Conservation (phyloP, 306 rosid genomes). For the Echinosophora koreensis region DNA sequence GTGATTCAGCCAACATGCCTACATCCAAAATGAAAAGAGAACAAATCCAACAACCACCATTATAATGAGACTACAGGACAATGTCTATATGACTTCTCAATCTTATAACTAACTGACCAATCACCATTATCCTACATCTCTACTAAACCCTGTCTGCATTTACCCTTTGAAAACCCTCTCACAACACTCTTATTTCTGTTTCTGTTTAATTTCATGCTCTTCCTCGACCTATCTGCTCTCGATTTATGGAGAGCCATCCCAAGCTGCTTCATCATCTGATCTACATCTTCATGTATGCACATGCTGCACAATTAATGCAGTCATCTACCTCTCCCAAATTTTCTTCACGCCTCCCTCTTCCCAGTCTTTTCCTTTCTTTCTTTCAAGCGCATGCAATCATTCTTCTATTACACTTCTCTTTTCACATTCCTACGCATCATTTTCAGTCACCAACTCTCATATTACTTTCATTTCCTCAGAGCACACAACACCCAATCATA, state of each 20-base stretch:
- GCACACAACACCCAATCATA: neutral
- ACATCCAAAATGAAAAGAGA: neutral
- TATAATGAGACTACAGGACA: neutral
- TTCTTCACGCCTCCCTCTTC: constrained; percentile 3
- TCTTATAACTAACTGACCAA: neutral
- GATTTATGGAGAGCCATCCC: constrained; percentile 9
- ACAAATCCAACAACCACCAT: constrained; percentile 3
- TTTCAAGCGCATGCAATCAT: neutral
- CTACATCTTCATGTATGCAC: neutral
- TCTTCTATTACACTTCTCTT: neutral
- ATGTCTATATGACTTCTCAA: neutral
- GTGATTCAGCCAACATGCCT: constrained; percentile 5
- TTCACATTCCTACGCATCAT: neutral
- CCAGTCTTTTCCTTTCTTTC: neutral
- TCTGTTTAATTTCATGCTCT: neutral
- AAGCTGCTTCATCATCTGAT: neutral
- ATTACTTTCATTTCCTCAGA: neutral
- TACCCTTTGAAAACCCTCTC: constrained; percentile 1
- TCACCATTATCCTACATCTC: constrained; percentile 1
- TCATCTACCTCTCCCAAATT: constrained; percentile 18
- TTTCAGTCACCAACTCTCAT: neutral
- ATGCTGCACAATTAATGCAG: constrained; percentile 1
- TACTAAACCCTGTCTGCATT: neutral
- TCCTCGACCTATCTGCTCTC: neutral
- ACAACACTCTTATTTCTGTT: neutral